Percentiles rank a stretch among this genome's conserved stretches.
These are phyloP conservation scores for Acacia pycnantha DNA, from an alignment of 331 rosid genomes.

Conservation along the genomic window DNA sequence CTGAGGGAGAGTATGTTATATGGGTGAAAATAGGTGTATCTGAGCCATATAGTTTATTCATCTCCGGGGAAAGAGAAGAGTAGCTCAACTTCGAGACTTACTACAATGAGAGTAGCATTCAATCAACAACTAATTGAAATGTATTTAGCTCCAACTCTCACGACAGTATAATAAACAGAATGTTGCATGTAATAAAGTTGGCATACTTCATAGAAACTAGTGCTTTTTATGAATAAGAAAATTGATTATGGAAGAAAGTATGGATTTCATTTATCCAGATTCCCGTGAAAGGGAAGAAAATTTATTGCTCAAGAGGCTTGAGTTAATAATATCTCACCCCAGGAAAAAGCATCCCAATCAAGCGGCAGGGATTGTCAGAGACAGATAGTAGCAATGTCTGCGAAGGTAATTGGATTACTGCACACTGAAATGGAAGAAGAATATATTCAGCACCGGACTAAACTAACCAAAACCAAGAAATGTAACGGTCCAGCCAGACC, in stretches of 20 bases:
- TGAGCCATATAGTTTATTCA: neutral
- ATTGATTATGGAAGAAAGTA: neutral
- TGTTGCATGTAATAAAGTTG: neutral
- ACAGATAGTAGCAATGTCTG: conserved; percentile 94
- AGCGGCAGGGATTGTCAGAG: conserved; percentile 90
- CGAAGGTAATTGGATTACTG: conserved; percentile 94
- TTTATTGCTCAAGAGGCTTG: neutral
- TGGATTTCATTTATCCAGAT: neutral
- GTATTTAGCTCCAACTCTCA: neutral
- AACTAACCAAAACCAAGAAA: neutral
- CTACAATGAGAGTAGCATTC: neutral
- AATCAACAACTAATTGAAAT: neutral
- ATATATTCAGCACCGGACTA: conserved; percentile 17
- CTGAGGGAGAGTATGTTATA: neutral
- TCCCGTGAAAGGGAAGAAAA: neutral
- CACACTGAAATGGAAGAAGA: conserved; percentile 69
- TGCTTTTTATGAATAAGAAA: neutral
- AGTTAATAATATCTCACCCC: conserved; percentile 57
- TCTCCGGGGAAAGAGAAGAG: neutral
- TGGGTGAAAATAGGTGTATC: neutral
- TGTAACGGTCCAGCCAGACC: neutral
- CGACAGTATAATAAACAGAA: neutral
- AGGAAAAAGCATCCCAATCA: conserved; percentile 98
- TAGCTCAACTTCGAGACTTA: neutral
- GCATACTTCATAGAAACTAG: neutral